Evolutionary conservation across 2,329 filamentous ascomycete genomes (phyloP), one percentile per base, ranked within the genome.

Genomic region (Fusarium tupiense): DNA sequence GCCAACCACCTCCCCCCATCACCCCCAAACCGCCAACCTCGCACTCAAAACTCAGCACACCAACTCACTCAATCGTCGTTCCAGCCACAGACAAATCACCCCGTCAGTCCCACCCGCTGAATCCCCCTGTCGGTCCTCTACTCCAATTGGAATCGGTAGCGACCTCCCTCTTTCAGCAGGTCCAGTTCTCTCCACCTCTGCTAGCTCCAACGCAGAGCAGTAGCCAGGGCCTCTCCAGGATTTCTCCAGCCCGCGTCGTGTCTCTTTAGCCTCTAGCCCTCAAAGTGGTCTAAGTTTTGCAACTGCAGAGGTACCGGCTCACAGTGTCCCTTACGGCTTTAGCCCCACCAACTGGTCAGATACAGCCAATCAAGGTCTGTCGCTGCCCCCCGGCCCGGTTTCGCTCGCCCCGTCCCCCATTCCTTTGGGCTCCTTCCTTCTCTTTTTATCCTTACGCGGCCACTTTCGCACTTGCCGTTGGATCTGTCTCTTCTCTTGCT

Each of bases 241-340:
- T 67, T 68, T 73, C 71, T 72, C 46, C 43, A 61, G 67, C 67
- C 67, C 40, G n/a, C 26, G 46, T 24, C 20, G 64, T 62, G 35
- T 62, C 41, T 33, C 33, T 41, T 54, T 53, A 53, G 58, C 50
- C 53, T 70, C 65, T 43, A 33, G 56, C 37, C 35, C 57, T 56
- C 52, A 49, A 54, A 71, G 54, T 29, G 26, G 38, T 49, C 63
- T 43, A 38, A 35, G 33, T 31, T 20, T 53, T 57, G 50, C 38
- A 33, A 37, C 54, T 37, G 17, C 31, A 69, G 49, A 78, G 72
- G 76, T 78, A 76, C 76, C 74, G 60, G 58, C 57, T 72, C 76
- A 78, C 76, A 78, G 76, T 78, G 76, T 47, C 57, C 54, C 61
- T 57, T 58, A 75, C 77, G 75, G 75, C 58, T 52, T 52, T 16